Evolutionary conservation across 1,284 basidiomycete species (phyloP).

Genomic region (Cutaneotrichosporon sp.): DNA sequence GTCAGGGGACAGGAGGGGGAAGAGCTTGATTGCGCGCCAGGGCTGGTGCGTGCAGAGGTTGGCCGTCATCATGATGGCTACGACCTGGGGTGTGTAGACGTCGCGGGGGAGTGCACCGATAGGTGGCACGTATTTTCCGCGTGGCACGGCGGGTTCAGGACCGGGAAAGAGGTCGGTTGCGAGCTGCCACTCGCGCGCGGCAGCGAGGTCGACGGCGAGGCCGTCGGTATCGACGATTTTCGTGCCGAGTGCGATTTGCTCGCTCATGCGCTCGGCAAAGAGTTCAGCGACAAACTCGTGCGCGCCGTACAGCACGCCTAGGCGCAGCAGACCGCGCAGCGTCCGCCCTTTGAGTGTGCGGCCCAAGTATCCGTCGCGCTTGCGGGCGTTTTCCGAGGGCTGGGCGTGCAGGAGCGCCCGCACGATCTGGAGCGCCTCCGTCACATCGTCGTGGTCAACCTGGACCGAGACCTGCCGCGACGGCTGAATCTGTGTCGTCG

Average conservation of each 20-base stretch:
- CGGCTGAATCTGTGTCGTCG: slow-evolving; percentile 1
- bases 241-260: neutral
- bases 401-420: slow-evolving; percentile 10
- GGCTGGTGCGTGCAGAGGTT: slow-evolving; percentile 24
- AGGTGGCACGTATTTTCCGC: neutral
- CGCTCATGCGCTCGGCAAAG: slow-evolving; percentile 17
- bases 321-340: slow-evolving; percentile 13
- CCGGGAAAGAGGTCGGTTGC: slow-evolving; percentile 19
- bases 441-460: neutral
- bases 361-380: slow-evolving; percentile 7
- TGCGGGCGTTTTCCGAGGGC: neutral
- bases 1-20: slow-evolving; percentile 8
- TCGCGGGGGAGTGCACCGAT: slow-evolving; percentile 12
- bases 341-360: slow-evolving; percentile 1
- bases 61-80: slow-evolving; percentile 25
- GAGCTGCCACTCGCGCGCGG: slow-evolving; percentile 17
- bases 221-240: slow-evolving; percentile 13
- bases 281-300: slow-evolving; percentile 8
- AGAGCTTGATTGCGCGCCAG: slow-evolving; percentile 23
- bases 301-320: slow-evolving; percentile 10
- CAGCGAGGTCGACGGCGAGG: slow-evolving; percentile 19
- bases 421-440: neutral
- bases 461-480: neutral
- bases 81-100: slow-evolving; percentile 16
- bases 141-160: neutral